phyloP scores from a whole-genome alignment of 257 asterid species.

The Ballota nigra region DNA sequence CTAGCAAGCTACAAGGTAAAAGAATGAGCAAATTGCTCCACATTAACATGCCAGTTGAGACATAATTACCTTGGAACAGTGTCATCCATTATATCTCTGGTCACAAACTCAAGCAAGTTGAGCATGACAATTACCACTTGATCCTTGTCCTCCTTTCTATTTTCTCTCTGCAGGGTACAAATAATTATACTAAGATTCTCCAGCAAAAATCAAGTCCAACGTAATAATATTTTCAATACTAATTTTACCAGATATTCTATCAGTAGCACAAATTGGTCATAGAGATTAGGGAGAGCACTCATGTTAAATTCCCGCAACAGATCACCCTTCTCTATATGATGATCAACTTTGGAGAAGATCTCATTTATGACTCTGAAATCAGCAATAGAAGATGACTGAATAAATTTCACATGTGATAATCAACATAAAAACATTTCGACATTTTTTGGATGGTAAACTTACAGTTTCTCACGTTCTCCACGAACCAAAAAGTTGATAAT shows the following conservation, averaged over 20 bases:
- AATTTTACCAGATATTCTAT: constrained; percentile 73
- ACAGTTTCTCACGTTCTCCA: constrained; percentile 79
- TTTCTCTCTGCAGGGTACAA: constrained; percentile 61
- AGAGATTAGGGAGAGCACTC: constrained; percentile 80
- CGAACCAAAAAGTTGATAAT: constrained; percentile 69
- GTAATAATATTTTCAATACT: background rate
- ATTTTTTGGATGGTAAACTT: constrained; percentile 36
- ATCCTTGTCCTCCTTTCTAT: constrained; percentile 77
- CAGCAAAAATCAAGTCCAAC: background rate
- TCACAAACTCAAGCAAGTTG: constrained; percentile 92
- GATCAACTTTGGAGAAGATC: constrained; percentile 72
- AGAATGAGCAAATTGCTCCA: constrained; percentile 20
- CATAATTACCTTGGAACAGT: constrained; percentile 60
- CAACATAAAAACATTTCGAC: background rate
- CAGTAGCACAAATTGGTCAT: constrained; percentile 78
- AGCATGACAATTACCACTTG: constrained; percentile 87
- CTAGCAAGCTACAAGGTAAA: constrained; percentile 55
- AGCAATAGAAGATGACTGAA: constrained; percentile 17
- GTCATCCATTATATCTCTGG: constrained; percentile 93
- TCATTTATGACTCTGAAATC: constrained; percentile 63
- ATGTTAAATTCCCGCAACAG: constrained; percentile 56
- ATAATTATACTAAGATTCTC: constrained; percentile 14
- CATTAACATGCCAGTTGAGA: constrained; percentile 18
- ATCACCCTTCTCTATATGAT: constrained; percentile 58
- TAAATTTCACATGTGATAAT: constrained; percentile 7